Base-by-base conservation (phyloP, 1,139 yeast species). In the Hemisphaericaspora lyxosophila region DNA sequence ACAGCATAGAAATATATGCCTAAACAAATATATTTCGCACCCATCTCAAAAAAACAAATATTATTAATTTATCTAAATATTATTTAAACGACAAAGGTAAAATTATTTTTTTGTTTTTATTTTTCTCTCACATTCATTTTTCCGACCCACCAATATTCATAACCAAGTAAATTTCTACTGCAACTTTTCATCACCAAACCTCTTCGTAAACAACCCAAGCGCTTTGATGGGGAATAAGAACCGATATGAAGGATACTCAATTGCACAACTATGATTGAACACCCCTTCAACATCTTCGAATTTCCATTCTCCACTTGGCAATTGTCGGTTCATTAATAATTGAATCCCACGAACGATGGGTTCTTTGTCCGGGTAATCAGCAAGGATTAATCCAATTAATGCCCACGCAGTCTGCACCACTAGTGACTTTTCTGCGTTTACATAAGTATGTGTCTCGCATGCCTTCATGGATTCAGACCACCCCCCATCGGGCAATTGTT, bases 371-470 rank as follows among this genome's bases (percentile, higher is more conserved):
- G 97, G 97, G 53, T 88, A 94, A 24, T 80, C 75, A 0, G 95
- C 96, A 36, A 89, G 63, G 18, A 94, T 53, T 38, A 94, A 70
- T 0, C 92, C 95, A 48, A 92, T 86, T 7, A 86, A 55, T 1
- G 85, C 95, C 98, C 98, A 94, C 0, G 97, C 77, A 0, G 97
- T 89, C 57, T 90, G 97, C 0, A 92, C 96, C 0, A 84, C 84
- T 42, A 84, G 73, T 1, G 96, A 82, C 36, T 71, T 57, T 11
- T 73, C 75, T 2, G 60, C 55, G 28, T 66, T 67, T 3, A 92
- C 86, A 60, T 90, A 94, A 0, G 83, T 69, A 49, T 85, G 94
- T 0, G 87, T 75, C 57, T 90, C 97, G 54, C 92, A 83, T 2
- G 94, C 75, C 46, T 75, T 83, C 85, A 85, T 83, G 1, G 82